A percentile compares a stretch with the other conserved stretches of the same genome.
Evolutionary conservation across 116 monocot species (phyloP).

Genomic region (Iris pallida): DNA sequence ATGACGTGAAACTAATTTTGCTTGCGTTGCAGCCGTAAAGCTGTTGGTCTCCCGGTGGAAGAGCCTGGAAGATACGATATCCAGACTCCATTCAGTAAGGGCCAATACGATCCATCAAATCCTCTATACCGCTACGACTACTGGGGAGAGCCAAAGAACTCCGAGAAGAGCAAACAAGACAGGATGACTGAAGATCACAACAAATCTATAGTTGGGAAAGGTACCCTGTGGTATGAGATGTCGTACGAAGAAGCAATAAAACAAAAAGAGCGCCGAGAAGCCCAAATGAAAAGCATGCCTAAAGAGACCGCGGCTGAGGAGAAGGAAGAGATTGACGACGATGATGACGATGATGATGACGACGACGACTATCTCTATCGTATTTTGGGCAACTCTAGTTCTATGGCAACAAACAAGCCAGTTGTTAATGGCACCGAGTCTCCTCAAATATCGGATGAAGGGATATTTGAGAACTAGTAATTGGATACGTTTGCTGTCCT

Average conservation of each 20-base stretch:
- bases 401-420: conserved; percentile 26
- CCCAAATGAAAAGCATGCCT: conserved; percentile 26
- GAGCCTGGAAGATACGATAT: conserved; percentile 84
- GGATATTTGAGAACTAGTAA: conserved; percentile 61
- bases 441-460: conserved; percentile 58
- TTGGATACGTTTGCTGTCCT: background rate
- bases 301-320: conserved; percentile 10
- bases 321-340: conserved; percentile 17
- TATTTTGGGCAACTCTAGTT: conserved; percentile 37
- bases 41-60: conserved; percentile 75
- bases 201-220: conserved; percentile 59
- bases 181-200: conserved; percentile 62
- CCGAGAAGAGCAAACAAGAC: conserved; percentile 67
- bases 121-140: conserved; percentile 78
- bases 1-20: background rate
- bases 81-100: conserved; percentile 48
- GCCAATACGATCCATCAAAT: conserved; percentile 58
- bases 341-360: conserved; percentile 49
- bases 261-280: conserved; percentile 40
- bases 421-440: conserved; percentile 73
- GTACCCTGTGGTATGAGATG: conserved; percentile 82
- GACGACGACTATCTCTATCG: conserved; percentile 66
- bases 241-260: conserved; percentile 82
- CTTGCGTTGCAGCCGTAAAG: conserved; percentile 57
- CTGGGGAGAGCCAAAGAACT: conserved; percentile 87